These are phyloP conservation scores for Strigomonas galati DNA, from an alignment of 208 protist species.

Conservation along the genomic window DNA sequence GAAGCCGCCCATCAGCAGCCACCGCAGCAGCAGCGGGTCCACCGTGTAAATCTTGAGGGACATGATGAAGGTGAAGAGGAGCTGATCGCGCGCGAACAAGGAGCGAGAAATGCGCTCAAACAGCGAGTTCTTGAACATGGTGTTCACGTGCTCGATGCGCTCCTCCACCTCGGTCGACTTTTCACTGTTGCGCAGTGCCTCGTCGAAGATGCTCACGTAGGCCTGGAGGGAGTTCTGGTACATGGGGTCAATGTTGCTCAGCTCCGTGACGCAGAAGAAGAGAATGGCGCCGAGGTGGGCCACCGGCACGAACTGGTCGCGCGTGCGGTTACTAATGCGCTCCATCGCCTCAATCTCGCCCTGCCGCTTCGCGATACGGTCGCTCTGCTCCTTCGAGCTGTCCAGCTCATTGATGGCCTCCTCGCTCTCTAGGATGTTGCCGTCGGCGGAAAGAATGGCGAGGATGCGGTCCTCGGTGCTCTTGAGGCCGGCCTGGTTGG, in stretches of 20 bases:
- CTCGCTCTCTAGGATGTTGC: slow-evolving; percentile 95
- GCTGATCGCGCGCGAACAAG: slow-evolving; percentile 92
- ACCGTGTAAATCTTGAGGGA: slow-evolving; percentile 91
- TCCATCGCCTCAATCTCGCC: slow-evolving; percentile 96
- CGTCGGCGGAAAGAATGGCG: slow-evolving; percentile 85
- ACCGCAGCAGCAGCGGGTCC: slow-evolving; percentile 83
- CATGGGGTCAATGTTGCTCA: slow-evolving; percentile 96
- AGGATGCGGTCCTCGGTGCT: slow-evolving; percentile 90
- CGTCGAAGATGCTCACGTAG: slow-evolving; percentile 96
- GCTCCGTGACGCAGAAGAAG: slow-evolving; percentile 98
- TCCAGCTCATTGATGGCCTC: slow-evolving; percentile 93
- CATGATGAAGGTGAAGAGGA: slow-evolving; percentile 95
- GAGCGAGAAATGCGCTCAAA: slow-evolving; percentile 90
- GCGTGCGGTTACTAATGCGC: slow-evolving; percentile 95
- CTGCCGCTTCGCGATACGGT: slow-evolving; percentile 93
- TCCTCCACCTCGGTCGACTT: slow-evolving; percentile 70
- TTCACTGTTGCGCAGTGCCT: slow-evolving; percentile 80
- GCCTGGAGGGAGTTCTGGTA: slow-evolving; percentile 97
- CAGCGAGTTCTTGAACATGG: slow-evolving; percentile 82
- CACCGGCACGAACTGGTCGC: slow-evolving; percentile 93
- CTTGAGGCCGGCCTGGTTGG: slow-evolving; percentile 88
- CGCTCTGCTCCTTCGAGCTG: slow-evolving; percentile 93
- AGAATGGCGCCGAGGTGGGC: slow-evolving; percentile 93
- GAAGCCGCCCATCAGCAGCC: slow-evolving; percentile 90
- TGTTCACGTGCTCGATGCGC: slow-evolving; percentile 80